These are phyloP conservation scores for Kodamaea neixiangensis DNA, from an alignment of 805 yeast species.

Conservation along the genomic window DNA sequence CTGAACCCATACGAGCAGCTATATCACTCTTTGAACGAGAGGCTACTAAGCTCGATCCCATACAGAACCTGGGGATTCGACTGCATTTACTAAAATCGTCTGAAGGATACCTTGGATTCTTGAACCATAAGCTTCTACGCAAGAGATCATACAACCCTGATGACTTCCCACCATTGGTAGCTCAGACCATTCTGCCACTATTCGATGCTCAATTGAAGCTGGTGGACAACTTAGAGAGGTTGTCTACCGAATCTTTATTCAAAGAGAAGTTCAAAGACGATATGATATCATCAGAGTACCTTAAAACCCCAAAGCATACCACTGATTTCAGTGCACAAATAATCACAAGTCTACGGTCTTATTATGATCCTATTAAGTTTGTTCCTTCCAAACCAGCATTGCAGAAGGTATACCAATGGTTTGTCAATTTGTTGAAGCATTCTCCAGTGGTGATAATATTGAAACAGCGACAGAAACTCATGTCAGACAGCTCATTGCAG, in stretches of 20 bases:
- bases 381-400: constrained; percentile 15
- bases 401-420: constrained; percentile 32
- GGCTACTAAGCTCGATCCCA: constrained; percentile 11
- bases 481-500: constrained; percentile 25
- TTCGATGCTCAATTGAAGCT: constrained; percentile 19
- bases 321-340: constrained; percentile 28
- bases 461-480: constrained; percentile 28
- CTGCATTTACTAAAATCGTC: constrained; percentile 19
- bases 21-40: constrained; percentile 22
- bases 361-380: constrained; percentile 20
- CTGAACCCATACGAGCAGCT: constrained; percentile 20
- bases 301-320: constrained; percentile 18
- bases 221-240: constrained; percentile 17
- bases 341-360: constrained; percentile 27
- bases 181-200: constrained; percentile 19
- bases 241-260: constrained; percentile 11
- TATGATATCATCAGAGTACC: constrained; percentile 10
- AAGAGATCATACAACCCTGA: constrained; percentile 8
- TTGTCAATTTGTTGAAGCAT: constrained; percentile 23
- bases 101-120: constrained; percentile 21
- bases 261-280: constrained; percentile 4
- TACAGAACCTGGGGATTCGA: constrained; percentile 16
- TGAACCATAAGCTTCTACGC: constrained; percentile 21
- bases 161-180: constrained; percentile 28
- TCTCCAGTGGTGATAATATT: constrained; percentile 35